Conservation (phyloP, 2,329 filamentous ascomycete species). For the Orbilia ellipsospora region DNA sequence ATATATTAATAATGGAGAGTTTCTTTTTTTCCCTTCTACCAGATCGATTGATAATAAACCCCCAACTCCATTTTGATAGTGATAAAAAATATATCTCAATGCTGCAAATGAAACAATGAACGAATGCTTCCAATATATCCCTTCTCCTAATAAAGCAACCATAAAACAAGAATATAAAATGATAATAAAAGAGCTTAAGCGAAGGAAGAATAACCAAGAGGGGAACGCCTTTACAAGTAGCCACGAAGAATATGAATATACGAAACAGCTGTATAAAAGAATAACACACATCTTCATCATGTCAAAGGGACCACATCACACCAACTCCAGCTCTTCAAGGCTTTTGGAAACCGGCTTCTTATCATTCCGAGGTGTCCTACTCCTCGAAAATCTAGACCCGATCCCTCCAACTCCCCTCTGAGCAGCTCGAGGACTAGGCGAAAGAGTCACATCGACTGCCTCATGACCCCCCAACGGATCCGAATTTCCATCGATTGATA, state of each 20-base stretch:
- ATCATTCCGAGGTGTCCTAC: conserved; percentile 20
- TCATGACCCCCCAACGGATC: conserved; percentile 50
- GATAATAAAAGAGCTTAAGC: neutral
- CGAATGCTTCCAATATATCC: neutral
- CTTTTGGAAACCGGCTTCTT: conserved; percentile 30
- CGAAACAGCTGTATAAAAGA: conserved; percentile 1
- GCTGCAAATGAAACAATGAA: too few relatives aligned
- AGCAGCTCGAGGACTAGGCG: conserved; percentile 11
- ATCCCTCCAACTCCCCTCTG: conserved; percentile 29
- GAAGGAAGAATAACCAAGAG: neutral
- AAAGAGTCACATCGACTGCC: conserved; percentile 45
- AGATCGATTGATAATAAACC: neutral
- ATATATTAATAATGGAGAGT: conserved; percentile 2
- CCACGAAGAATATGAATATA: neutral
- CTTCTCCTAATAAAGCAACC: neutral
- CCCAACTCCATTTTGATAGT: conserved; percentile 16
- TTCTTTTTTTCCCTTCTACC: neutral
- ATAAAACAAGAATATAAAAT: too few relatives aligned
- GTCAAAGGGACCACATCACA: conserved; percentile 12
- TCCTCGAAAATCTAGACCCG: conserved; percentile 39
- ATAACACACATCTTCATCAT: neutral
- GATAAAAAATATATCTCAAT: neutral
- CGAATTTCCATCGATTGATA: conserved; percentile 34
- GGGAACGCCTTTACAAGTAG: conserved; percentile 18
- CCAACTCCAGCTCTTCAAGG: conserved; percentile 40